Percentiles rank a stretch among this genome's conserved stretches.
These are phyloP conservation scores for Cetraspora pellucida DNA, from an alignment of 192 early-diverging fungal species.

Conservation along the genomic window DNA sequence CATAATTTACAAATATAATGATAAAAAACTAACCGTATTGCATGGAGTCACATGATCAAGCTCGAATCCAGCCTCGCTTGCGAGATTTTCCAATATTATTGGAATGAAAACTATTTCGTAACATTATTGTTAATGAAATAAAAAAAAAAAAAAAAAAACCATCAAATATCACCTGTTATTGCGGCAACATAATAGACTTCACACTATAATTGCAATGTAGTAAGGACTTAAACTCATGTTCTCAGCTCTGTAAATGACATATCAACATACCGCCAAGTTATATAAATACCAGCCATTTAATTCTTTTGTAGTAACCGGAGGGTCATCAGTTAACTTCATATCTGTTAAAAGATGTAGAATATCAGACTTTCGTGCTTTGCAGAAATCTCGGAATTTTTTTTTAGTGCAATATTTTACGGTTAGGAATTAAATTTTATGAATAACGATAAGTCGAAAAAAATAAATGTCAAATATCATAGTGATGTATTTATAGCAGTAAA, in stretches of 20 bases:
- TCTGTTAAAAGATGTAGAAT: too few relatives aligned
- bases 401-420: too few relatives aligned
- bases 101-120: neutral
- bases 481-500: too few relatives aligned
- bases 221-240: neutral
- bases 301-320: neutral
- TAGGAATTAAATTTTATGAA: too few relatives aligned
- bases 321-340: neutral
- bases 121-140: too few relatives aligned
- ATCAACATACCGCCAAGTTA: neutral
- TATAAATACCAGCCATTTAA: constrained; percentile 14
- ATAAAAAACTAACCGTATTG: neutral
- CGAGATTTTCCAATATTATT: constrained; percentile 12
- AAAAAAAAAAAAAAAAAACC: too few relatives aligned
- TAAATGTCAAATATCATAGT: too few relatives aligned
- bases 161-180: neutral
- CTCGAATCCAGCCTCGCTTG: neutral
- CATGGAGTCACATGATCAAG: neutral
- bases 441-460: too few relatives aligned
- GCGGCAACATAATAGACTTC: constrained; percentile 3
- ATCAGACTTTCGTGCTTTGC: too few relatives aligned
- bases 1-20: too few relatives aligned
- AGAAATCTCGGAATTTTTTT: too few relatives aligned
- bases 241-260: neutral
- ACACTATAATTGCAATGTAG: neutral